phyloP scores from a whole-genome alignment of 345 rosid species.

The Ceriops tagal region DNA sequence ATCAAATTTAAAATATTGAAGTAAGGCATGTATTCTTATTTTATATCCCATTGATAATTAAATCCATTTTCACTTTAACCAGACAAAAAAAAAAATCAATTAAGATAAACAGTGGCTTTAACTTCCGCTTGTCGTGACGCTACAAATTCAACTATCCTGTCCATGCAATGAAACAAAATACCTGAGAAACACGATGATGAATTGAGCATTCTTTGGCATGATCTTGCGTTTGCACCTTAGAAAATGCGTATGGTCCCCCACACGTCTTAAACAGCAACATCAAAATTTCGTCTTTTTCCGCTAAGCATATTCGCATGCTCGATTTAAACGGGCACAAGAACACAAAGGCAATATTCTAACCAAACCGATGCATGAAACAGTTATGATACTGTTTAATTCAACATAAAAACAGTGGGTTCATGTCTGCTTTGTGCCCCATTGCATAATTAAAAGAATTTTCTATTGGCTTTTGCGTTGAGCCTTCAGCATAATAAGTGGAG shows the following conservation, averaged over 20 bases:
- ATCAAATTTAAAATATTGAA: too few species aligned
- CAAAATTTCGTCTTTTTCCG: neutral
- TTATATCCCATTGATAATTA: too few species aligned
- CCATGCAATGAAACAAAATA: constrained; percentile 12
- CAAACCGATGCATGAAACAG: neutral
- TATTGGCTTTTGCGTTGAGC: neutral
- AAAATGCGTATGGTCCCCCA: neutral
- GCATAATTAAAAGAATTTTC: neutral
- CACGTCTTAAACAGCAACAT: neutral
- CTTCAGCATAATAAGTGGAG: neutral
- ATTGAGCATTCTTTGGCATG: neutral
- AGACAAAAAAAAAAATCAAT: too few species aligned
- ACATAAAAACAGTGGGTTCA: too few species aligned
- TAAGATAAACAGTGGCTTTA: too few species aligned
- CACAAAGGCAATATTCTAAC: neutral
- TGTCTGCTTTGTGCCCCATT: too few species aligned
- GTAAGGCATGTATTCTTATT: too few species aligned
- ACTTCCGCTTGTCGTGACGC: too few species aligned
- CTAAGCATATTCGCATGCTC: neutral
- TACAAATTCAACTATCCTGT: constrained; percentile 9
- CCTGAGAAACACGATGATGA: neutral
- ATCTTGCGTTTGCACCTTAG: constrained; percentile 7
- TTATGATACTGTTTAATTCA: neutral
- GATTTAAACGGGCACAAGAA: neutral
- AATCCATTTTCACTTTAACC: too few species aligned